Conservation (phyloP, 305 asterid species). For the Fraxinus greggii region DNA sequence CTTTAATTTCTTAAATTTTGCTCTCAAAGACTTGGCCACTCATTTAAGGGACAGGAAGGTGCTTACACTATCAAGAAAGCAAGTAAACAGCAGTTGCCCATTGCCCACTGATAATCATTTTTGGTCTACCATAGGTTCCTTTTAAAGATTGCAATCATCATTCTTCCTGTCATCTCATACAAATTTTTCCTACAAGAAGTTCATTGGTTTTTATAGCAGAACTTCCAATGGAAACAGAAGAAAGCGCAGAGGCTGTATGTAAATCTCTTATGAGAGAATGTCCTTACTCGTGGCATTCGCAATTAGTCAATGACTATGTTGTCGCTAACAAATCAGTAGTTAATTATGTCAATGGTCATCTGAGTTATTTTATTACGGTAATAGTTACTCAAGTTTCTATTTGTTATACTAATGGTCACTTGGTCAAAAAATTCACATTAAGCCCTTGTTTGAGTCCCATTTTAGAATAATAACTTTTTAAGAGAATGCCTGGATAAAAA, state of each 20-base stretch:
- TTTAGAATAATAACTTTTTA: no score
- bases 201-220: neutral
- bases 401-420: neutral
- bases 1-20: neutral
- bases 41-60: neutral
- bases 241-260: neutral
- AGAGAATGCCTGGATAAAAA: no score
- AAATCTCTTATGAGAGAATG: neutral
- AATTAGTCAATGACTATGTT: neutral
- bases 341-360: neutral
- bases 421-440: neutral
- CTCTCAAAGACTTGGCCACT: neutral
- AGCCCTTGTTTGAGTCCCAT: neutral
- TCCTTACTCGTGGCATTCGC: neutral
- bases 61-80: neutral
- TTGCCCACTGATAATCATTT: neutral
- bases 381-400: neutral
- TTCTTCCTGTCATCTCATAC: neutral
- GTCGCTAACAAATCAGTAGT: neutral
- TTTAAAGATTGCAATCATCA: neutral
- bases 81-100: neutral
- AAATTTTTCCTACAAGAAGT: neutral
- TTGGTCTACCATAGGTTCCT: neutral
- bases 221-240: neutral
- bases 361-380: neutral